Percentiles rank a stretch among this genome's conserved stretches.
Evolutionary conservation across 495 filamentous ascomycete species (phyloP).

Genomic region (Aspergillus taichungensis): DNA sequence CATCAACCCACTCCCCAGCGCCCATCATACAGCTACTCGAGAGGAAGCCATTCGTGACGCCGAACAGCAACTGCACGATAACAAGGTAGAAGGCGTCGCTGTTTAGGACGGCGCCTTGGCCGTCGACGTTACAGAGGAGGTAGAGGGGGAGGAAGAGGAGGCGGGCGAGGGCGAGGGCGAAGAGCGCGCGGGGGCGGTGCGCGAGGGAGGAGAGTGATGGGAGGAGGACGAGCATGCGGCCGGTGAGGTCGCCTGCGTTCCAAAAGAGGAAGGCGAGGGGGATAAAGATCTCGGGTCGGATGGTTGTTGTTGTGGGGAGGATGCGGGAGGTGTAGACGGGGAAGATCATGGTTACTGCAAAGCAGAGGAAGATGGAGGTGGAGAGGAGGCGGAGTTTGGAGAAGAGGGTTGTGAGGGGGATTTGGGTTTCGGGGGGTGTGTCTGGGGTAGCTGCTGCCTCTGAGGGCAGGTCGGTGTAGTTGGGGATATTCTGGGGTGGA

Average conservation of each 20-base stretch:
- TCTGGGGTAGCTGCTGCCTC: background rate
- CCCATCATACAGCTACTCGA: slow-evolving; percentile 87
- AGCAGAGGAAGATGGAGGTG: slow-evolving; percentile 64
- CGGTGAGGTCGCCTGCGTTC: slow-evolving; percentile 81
- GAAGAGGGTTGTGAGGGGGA: slow-evolving; percentile 50
- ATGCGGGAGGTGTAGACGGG: slow-evolving; percentile 86
- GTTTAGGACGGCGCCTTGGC: slow-evolving; percentile 54
- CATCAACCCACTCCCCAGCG: slow-evolving; percentile 65
- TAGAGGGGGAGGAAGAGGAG: slow-evolving; percentile 75
- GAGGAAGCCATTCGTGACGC: slow-evolving; percentile 77
- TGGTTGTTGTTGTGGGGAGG: slow-evolving; percentile 46
- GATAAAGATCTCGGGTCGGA: slow-evolving; percentile 59
- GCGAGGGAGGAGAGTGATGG: slow-evolving; percentile 48
- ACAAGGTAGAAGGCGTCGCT: slow-evolving; percentile 86
- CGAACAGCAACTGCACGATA: slow-evolving; percentile 75
- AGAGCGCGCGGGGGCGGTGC: slow-evolving; percentile 52
- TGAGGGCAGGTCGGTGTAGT: background rate
- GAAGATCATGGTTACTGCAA: slow-evolving; percentile 83
- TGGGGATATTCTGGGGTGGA: slow-evolving; percentile 10
- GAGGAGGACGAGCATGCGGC: slow-evolving; percentile 60
- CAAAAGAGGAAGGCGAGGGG: slow-evolving; percentile 87
- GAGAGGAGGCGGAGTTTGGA: slow-evolving; percentile 66
- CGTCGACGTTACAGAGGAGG: slow-evolving; percentile 75
- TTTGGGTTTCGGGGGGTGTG: slow-evolving; percentile 17
- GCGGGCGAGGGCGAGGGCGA: slow-evolving; percentile 54